Conservation (phyloP, 225 moss, liverwort and hornwort genomes). For the Bryum argenteum region DNA sequence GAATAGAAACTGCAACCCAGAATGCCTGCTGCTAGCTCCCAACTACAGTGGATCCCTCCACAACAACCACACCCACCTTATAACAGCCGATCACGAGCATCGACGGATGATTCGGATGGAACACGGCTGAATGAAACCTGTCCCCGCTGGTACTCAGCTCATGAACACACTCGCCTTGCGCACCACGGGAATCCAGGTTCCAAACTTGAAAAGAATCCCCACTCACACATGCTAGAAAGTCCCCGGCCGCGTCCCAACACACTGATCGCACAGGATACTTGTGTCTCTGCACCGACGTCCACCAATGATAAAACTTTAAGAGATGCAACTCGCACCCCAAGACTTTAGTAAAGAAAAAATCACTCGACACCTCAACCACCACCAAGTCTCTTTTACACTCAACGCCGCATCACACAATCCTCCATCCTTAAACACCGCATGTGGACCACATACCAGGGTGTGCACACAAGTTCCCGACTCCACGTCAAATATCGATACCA, state of each 20-base stretch:
- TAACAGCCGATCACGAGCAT: conserved; percentile 97
- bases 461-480: conserved; percentile 90
- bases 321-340: neutral
- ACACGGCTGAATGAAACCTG: conserved; percentile 98
- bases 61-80: conserved; percentile 61
- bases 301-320: conserved; percentile 22
- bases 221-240: conserved; percentile 95
- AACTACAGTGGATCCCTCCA: neutral
- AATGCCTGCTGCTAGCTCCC: neutral
- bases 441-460: conserved; percentile 57
- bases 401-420: neutral
- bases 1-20: neutral
- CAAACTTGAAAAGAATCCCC: conserved; percentile 98
- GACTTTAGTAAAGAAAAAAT: neutral
- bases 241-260: conserved; percentile 97
- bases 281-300: conserved; percentile 74
- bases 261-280: conserved; percentile 98
- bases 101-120: conserved; percentile 97
- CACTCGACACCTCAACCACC: neutral
- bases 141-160: conserved; percentile 99
- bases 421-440: neutral
- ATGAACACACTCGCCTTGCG: conserved; percentile 94
- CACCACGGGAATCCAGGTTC: conserved; percentile 78
- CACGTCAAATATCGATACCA: conserved; percentile 96
- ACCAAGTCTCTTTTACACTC: neutral